A percentile compares a stretch with the other conserved stretches of the same genome.
phyloP scores from a whole-genome alignment of 805 yeast species.

The Wickerhamomyces alni region DNA sequence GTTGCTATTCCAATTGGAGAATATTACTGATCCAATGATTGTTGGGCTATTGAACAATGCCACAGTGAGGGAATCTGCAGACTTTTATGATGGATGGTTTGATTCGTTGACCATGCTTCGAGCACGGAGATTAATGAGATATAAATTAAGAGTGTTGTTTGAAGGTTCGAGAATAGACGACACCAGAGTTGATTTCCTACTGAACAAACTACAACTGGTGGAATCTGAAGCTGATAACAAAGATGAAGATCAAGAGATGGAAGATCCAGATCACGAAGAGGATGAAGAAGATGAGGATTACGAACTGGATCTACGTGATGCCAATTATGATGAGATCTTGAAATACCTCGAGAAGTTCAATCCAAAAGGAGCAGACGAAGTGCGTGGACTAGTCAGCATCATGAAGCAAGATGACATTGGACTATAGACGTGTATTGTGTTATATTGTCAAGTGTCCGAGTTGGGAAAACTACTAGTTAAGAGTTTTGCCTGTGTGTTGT shows the following conservation, averaged over 20 bases:
- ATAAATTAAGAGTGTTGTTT: conserved; percentile 59
- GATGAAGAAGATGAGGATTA: conserved; percentile 27
- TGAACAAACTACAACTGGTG: conserved; percentile 22
- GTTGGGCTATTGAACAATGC: conserved; percentile 33
- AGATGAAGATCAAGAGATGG: conserved; percentile 18
- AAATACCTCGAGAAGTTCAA: conserved; percentile 16
- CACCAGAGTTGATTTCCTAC: conserved; percentile 36
- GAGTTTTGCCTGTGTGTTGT: too few species aligned
- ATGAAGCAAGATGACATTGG: conserved; percentile 13
- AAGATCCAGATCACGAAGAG: conserved; percentile 23
- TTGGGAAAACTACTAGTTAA: too few species aligned
- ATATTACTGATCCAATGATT: conserved; percentile 64
- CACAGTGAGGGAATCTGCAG: conserved; percentile 36
- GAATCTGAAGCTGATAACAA: conserved; percentile 11
- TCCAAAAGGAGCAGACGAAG: conserved; percentile 19
- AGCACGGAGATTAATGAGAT: conserved; percentile 63
- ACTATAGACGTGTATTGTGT: background rate
- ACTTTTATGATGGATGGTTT: conserved; percentile 78
- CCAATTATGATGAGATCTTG: conserved; percentile 19
- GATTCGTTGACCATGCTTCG: conserved; percentile 53
- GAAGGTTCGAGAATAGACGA: conserved; percentile 33
- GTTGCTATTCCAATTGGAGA: conserved; percentile 73
- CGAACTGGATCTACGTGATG: conserved; percentile 21
- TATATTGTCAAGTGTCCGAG: background rate
- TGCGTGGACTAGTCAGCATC: conserved; percentile 11